phyloP scores from a whole-genome alignment of 1,284 basidiomycete genomes.

The Prillingera fragicola region DNA sequence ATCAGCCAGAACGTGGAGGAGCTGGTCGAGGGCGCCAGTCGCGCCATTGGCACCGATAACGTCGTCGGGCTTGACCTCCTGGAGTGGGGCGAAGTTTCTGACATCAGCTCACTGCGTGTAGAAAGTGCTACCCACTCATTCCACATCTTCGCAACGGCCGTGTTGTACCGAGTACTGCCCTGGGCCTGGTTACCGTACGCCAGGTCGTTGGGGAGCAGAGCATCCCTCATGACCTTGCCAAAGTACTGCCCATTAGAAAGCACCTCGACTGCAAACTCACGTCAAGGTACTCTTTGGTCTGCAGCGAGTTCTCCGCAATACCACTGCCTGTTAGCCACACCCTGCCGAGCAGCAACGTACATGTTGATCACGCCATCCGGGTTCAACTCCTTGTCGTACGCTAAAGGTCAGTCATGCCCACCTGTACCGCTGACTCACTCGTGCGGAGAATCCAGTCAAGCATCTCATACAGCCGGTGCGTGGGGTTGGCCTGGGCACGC shows the following conservation, averaged over 20 bases:
- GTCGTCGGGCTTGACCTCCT: constrained; percentile 25
- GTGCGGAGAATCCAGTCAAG: constrained; percentile 11
- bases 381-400: constrained; percentile 10
- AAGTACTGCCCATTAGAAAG: no score
- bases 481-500: background rate
- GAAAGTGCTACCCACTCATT: constrained; percentile 8
- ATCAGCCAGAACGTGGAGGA: constrained; percentile 32
- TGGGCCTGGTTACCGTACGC: constrained; percentile 13
- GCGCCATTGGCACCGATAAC: constrained; percentile 32
- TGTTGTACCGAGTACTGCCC: constrained; percentile 8
- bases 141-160: constrained; percentile 17
- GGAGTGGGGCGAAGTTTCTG: constrained; percentile 20
- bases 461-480: constrained; percentile 4
- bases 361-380: constrained; percentile 15
- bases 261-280: no score
- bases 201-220: constrained; percentile 10
- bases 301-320: constrained; percentile 19
- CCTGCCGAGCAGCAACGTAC: background rate
- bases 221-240: constrained; percentile 4
- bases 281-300: constrained; percentile 13
- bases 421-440: background rate
- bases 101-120: background rate
- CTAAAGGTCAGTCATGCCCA: constrained; percentile 1
- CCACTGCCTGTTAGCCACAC: constrained; percentile 6
- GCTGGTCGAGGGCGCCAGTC: constrained; percentile 33